Base-by-base conservation (phyloP, 2,329 filamentous ascomycete genomes). In the Colletotrichum eleusines region DNA sequence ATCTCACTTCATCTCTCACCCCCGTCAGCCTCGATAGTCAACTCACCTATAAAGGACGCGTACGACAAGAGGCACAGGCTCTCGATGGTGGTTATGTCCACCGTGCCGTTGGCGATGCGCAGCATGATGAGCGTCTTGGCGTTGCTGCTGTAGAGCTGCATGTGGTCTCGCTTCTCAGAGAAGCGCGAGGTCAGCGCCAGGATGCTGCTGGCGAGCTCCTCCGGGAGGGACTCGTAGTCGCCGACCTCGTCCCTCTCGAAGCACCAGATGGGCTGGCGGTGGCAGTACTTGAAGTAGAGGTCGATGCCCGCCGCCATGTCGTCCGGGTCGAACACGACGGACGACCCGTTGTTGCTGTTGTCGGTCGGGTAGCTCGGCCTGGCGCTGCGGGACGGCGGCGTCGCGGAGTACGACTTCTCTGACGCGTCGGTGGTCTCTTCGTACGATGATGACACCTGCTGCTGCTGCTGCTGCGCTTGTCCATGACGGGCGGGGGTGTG, bases 31-130 rank as follows among this genome's bases (percentile, higher is more conserved):
- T 26, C 40, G 57, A n/a, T n/a, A n/a, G n/a, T n/a, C 7, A 4
- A 23, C 75, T 44, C 81, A 84, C 85, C 84, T 63, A 86, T 81
- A 66, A 87, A 87, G 0, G 81, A 83, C 3, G 83, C 84, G 55
- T 85, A 86, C 0, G 84, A 82, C 1, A 87, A 78, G 5, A 87
- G 76, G 75, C 85, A 87, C 9, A 87, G 73, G 72, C 84, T 86
- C 72, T 87, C 84, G 3, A 87, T 83, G 0, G 85, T 87, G 20
- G 81, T 78, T 2, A 87, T 76, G 61, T 84, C 82, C 2, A 87
- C 85, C 0, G 83, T 82, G 2, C 85, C 85, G 68, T 85, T 85
- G 0, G 85, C 84, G 44, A 87, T 83, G 26, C 84, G 83, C 6
- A 85, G 79, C 84, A 86, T 87, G 73, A 78, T 81, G 73, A 80